A percentile compares a stretch with the other conserved stretches of the same genome.
phyloP scores from a whole-genome alignment of 805 yeast species.

The Cyberlindnera euphorbiiphila region DNA sequence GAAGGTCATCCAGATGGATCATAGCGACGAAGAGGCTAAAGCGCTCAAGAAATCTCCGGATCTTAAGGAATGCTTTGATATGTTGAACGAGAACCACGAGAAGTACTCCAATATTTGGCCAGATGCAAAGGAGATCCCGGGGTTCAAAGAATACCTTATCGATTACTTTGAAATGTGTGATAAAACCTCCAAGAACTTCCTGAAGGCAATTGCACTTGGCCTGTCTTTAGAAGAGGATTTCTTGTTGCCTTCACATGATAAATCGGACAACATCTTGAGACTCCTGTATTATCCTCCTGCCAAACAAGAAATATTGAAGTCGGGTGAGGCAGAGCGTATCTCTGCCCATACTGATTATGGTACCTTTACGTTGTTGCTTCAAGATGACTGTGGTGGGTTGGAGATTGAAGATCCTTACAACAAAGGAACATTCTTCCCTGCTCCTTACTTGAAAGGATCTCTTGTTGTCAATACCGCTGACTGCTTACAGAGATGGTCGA shows the following conservation, averaged over 20 bases:
- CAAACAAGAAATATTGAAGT: background rate
- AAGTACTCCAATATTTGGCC: constrained; percentile 26
- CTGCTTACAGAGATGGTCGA: constrained; percentile 9
- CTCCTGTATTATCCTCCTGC: constrained; percentile 6
- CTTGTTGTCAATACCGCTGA: constrained; percentile 11
- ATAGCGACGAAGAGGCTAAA: constrained; percentile 15
- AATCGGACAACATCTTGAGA: constrained; percentile 5
- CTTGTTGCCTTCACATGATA: constrained; percentile 13
- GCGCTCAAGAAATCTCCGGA: constrained; percentile 22
- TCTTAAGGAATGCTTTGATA: constrained; percentile 27
- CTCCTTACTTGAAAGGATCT: constrained; percentile 9
- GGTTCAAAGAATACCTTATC: constrained; percentile 17
- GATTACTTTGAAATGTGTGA: constrained; percentile 16
- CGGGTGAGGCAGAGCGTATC: constrained; percentile 6
- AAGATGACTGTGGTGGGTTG: constrained; percentile 15
- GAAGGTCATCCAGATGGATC: constrained; percentile 27
- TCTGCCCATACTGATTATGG: constrained; percentile 11
- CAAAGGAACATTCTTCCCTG: constrained; percentile 8
- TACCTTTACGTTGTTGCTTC: constrained; percentile 6
- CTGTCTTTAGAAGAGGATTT: constrained; percentile 17
- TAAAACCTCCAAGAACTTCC: constrained; percentile 12
- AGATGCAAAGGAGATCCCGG: constrained; percentile 21
- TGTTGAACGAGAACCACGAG: constrained; percentile 19
- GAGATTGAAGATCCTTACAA: constrained; percentile 10
- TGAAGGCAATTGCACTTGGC: constrained; percentile 23